These are phyloP conservation scores for Lactarius psammicola DNA, from an alignment of 768 basidiomycete genomes.

Conservation along the genomic window DNA sequence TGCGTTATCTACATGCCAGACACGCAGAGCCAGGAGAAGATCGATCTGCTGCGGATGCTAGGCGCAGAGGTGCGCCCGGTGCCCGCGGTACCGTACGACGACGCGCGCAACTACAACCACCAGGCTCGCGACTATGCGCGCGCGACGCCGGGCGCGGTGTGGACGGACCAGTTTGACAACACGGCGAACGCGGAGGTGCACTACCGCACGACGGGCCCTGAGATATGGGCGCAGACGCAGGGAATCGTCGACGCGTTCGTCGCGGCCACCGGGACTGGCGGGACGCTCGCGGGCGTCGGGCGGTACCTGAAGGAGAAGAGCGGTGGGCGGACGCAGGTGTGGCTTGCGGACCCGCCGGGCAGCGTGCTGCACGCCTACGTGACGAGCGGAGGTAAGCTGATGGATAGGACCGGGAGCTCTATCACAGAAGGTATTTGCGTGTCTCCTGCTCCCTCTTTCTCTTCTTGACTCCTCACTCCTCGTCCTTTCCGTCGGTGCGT, in stretches of 20 bases:
- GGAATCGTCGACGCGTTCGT: slow-evolving; percentile 87
- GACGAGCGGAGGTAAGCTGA: slow-evolving; percentile 71
- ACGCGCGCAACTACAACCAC: slow-evolving; percentile 97
- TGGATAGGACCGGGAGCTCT: slow-evolving; percentile 78
- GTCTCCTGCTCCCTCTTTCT: background rate
- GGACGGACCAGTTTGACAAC: slow-evolving; percentile 99
- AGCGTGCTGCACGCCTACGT: slow-evolving; percentile 86
- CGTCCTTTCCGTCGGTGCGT: background rate
- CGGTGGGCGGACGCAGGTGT: slow-evolving; percentile 74
- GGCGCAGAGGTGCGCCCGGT: slow-evolving; percentile 97
- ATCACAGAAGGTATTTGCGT: slow-evolving; percentile 80
- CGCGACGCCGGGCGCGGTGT: slow-evolving; percentile 73
- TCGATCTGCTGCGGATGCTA: slow-evolving; percentile 94
- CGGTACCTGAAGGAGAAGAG: slow-evolving; percentile 83
- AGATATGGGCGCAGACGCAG: slow-evolving; percentile 89
- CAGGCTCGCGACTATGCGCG: slow-evolving; percentile 89
- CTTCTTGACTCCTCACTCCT: background rate
- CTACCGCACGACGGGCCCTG: slow-evolving; percentile 89
- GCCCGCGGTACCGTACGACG: slow-evolving; percentile 93
- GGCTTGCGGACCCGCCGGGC: slow-evolving; percentile 97
- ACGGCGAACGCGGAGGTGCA: slow-evolving; percentile 87
- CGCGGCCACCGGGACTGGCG: slow-evolving; percentile 94
- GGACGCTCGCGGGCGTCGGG: slow-evolving; percentile 89
- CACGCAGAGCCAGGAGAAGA: slow-evolving; percentile 98
- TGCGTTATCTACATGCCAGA: slow-evolving; percentile 99